Conservation (phyloP, 2,329 filamentous ascomycete species). For the Leptographium procerum region DNA sequence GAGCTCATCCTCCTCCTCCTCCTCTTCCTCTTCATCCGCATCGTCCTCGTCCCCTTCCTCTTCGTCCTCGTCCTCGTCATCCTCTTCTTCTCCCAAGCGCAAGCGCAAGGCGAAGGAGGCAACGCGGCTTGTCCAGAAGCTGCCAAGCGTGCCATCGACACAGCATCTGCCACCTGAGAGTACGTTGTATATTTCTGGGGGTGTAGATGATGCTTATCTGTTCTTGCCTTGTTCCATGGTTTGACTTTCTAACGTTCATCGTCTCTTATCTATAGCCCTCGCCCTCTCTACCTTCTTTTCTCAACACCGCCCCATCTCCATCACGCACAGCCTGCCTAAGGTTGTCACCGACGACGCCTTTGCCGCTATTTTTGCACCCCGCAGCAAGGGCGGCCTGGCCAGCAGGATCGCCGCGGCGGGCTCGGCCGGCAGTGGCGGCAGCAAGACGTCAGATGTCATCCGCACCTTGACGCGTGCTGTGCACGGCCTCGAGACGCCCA, state of each 20-base stretch:
- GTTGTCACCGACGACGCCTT: slow-evolving; percentile 64
- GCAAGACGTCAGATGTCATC: slow-evolving; percentile 50
- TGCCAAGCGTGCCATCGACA: slow-evolving; percentile 66
- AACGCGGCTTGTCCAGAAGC: slow-evolving; percentile 31
- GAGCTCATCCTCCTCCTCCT: not conserved
- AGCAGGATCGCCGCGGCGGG: slow-evolving; percentile 53
- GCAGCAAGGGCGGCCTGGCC: slow-evolving; percentile 21
- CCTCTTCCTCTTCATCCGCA: slow-evolving; percentile 24
- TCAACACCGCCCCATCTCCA: slow-evolving; percentile 84
- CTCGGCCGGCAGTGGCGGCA: slow-evolving; percentile 23
- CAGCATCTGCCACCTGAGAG: slow-evolving; percentile 59
- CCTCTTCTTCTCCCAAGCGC: slow-evolving; percentile 26
- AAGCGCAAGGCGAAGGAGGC: slow-evolving; percentile 46
- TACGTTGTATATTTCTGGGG: slow-evolving; percentile 27
- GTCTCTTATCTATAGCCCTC: slow-evolving; percentile 57
- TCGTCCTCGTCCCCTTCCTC: slow-evolving; percentile 25
- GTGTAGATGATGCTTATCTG: slow-evolving; percentile 7
- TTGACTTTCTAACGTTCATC: not conserved
- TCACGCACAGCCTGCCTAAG: slow-evolving; percentile 69
- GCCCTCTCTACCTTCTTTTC: slow-evolving; percentile 90
- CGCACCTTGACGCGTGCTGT: slow-evolving; percentile 53
- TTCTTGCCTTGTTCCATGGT: no score
- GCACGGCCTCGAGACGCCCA: slow-evolving; percentile 46
- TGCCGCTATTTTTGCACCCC: slow-evolving; percentile 65
- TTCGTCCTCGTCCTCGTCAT: slow-evolving; percentile 12